Conservation (phyloP, 352 stramenopile genomes). For the Phytophthora palmivora region DNA sequence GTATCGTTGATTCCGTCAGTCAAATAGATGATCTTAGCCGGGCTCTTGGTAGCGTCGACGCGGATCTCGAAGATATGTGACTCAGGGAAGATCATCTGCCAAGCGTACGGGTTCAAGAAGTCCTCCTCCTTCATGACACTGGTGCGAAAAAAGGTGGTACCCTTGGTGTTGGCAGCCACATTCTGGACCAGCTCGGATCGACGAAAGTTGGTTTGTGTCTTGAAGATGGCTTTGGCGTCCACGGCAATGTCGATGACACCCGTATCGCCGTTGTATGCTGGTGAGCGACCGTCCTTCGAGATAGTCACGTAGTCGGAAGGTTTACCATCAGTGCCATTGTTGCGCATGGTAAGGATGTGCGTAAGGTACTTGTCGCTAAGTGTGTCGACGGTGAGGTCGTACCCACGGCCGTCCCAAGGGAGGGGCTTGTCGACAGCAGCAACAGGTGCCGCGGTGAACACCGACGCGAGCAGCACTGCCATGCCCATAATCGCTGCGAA, state of each 20-base stretch:
- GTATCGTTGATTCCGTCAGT: slow-evolving; percentile 39
- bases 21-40: slow-evolving; percentile 53
- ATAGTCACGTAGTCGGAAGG: slow-evolving; percentile 54
- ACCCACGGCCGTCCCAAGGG: slow-evolving; percentile 53
- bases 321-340: slow-evolving; percentile 39
- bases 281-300: slow-evolving; percentile 39
- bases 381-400: slow-evolving; percentile 53
- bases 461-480: not conserved
- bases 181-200: slow-evolving; percentile 30
- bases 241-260: slow-evolving; percentile 17
- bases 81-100: slow-evolving; percentile 35
- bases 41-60: slow-evolving; percentile 43
- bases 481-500: slow-evolving; percentile 6
- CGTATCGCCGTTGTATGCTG: slow-evolving; percentile 52
- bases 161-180: slow-evolving; percentile 35
- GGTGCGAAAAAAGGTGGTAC: slow-evolving; percentile 56
- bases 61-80: slow-evolving; percentile 61
- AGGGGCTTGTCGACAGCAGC: slow-evolving; percentile 20
- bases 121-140: slow-evolving; percentile 51
- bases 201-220: slow-evolving; percentile 14
- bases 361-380: slow-evolving; percentile 56
- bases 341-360: slow-evolving; percentile 63
- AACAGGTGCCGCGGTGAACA: not conserved
- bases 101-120: slow-evolving; percentile 48
- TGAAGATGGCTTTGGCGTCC: slow-evolving; percentile 21